Evolutionary conservation across 2,329 filamentous ascomycete species (phyloP).

Genomic region (Exophiala calicioides): DNA sequence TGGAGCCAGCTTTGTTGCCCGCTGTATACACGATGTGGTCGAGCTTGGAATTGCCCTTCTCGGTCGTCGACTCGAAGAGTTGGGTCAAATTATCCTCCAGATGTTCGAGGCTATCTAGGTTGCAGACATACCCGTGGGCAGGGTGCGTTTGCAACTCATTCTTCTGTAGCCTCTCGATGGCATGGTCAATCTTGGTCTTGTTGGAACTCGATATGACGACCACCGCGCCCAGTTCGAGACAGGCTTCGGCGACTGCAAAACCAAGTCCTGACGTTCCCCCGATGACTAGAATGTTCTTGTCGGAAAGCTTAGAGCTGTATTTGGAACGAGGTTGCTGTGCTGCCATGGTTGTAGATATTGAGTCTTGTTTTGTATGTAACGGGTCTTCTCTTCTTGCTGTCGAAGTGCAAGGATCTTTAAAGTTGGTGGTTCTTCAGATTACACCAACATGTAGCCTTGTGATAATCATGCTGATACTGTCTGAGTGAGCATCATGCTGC

Average conservation of each 20-base stretch:
- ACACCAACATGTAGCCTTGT: too few species aligned
- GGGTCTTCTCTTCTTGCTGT: too few species aligned
- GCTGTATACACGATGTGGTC: constrained; percentile 57
- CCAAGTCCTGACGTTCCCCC: constrained; percentile 57
- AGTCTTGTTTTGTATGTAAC: too few species aligned
- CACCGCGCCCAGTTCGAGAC: constrained; percentile 51
- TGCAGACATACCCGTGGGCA: constrained; percentile 47
- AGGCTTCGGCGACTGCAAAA: constrained; percentile 53
- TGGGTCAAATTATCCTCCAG: constrained; percentile 44
- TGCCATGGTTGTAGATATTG: too few species aligned
- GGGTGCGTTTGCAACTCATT: background rate
- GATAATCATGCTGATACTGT: too few species aligned
- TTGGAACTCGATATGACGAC: constrained; percentile 59
- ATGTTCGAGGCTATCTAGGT: background rate
- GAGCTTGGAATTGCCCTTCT: constrained; percentile 35
- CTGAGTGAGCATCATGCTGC: too few species aligned
- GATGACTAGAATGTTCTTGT: constrained; percentile 51
- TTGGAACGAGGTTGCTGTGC: too few species aligned
- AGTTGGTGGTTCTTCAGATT: too few species aligned
- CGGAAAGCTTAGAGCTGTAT: constrained; percentile 46
- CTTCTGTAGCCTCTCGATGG: too few species aligned
- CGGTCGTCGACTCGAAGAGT: constrained; percentile 44
- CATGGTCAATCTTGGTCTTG: constrained; percentile 38
- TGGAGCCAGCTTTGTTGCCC: constrained; percentile 39
- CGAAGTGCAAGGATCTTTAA: too few species aligned